phyloP scores from a whole-genome alignment of 495 filamentous ascomycete genomes.

The Letharia columbiana region DNA sequence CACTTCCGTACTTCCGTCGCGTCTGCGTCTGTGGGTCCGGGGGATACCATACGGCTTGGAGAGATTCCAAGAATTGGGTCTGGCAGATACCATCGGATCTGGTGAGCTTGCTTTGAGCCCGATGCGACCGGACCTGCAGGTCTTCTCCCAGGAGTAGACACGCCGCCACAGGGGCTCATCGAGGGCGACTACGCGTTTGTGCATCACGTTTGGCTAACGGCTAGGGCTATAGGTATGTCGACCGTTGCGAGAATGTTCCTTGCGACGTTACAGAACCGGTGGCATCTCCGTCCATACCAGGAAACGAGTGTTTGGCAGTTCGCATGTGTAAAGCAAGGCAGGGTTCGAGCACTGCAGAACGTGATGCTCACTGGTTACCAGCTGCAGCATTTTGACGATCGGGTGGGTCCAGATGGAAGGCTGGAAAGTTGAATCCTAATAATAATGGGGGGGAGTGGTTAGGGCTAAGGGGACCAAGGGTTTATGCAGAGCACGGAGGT shows the following conservation, averaged over 20 bases:
- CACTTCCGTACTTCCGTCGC: conserved; percentile 11
- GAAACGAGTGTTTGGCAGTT: background rate
- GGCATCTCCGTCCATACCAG: background rate
- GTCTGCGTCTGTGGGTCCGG: conserved; percentile 11
- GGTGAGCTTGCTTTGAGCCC: background rate
- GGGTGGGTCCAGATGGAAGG: background rate
- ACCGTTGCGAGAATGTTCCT: background rate
- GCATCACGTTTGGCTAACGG: background rate
- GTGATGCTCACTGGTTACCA: background rate
- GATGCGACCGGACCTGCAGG: conserved; percentile 13
- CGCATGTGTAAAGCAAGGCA: background rate
- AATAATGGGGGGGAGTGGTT: too few relatives aligned
- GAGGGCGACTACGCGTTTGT: background rate
- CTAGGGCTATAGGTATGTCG: background rate
- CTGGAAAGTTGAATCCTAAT: too few relatives aligned
- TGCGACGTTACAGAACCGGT: background rate
- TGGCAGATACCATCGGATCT: background rate
- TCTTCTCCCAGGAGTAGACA: background rate
- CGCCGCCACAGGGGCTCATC: background rate
- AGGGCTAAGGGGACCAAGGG: background rate
- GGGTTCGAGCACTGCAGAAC: conserved; percentile 1
- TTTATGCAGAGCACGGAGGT: background rate
- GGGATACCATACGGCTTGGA: background rate
- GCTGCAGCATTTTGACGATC: background rate
- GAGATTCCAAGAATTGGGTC: background rate